Evolutionary conservation across 768 basidiomycete genomes (phyloP).

Genomic region (Lepiota venenata): DNA sequence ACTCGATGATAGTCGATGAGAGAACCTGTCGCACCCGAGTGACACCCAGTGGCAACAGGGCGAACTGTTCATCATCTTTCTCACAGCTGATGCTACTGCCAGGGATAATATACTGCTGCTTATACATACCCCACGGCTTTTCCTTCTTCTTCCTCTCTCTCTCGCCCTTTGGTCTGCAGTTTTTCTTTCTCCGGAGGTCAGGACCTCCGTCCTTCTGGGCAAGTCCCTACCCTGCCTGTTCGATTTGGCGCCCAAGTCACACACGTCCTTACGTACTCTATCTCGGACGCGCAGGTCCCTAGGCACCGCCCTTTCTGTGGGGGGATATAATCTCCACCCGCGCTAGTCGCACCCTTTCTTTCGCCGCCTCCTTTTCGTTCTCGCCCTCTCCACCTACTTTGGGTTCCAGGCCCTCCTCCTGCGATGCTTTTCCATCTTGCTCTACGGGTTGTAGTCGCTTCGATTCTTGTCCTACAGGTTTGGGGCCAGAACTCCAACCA

Average conservation of each 20-base stretch:
- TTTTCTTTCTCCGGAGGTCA: slow-evolving; percentile 1
- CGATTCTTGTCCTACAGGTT: slow-evolving; percentile 1
- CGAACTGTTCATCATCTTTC: neutral
- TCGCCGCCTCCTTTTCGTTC: neutral
- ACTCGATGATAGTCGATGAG: slow-evolving; percentile 7
- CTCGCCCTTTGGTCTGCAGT: neutral
- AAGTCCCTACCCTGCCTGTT: neutral
- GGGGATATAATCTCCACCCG: slow-evolving; percentile 9
- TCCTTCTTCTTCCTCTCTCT: neutral
- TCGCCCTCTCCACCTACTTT: neutral
- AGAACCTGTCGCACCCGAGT: neutral
- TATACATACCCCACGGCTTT: neutral
- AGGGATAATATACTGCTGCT: neutral
- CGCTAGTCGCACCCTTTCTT: neutral
- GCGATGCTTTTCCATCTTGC: neutral
- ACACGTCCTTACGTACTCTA: slow-evolving; percentile 6
- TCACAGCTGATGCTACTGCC: too few relatives aligned
- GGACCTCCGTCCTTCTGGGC: slow-evolving; percentile 11
- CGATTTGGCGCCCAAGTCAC: neutral
- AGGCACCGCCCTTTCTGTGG: slow-evolving; percentile 2
- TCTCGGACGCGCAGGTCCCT: neutral
- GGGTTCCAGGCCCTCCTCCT: neutral
- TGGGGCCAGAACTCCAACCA: slow-evolving; percentile 14
- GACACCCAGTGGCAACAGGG: slow-evolving; percentile 9
- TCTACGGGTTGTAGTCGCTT: neutral